A percentile compares a stretch with the other conserved stretches of the same genome.
These are phyloP conservation scores for Harringtonia aguacate DNA, from an alignment of 2,329 filamentous ascomycete genomes.

Conservation along the genomic window DNA sequence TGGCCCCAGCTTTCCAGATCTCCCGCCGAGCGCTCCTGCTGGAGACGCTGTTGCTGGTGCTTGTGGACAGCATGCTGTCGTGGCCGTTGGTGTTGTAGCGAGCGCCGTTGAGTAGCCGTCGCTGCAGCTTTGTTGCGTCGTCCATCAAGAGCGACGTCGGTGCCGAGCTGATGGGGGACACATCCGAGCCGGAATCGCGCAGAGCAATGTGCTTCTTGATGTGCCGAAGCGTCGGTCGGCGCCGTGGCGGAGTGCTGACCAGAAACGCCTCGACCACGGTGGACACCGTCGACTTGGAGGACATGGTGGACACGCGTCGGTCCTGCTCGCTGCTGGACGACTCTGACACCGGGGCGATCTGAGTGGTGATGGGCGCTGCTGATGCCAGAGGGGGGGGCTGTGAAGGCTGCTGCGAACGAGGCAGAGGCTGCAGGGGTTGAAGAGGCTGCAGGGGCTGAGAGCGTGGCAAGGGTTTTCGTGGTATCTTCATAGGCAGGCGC, in stretches of 20 bases:
- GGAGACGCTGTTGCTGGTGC: constrained; percentile 36
- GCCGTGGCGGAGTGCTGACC: constrained; percentile 37
- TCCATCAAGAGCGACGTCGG: constrained; percentile 27
- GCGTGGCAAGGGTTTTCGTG: no score
- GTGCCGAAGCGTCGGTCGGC: constrained; percentile 47
- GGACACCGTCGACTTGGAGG: constrained; percentile 41
- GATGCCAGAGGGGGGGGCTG: neutral
- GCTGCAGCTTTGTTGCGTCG: constrained; percentile 6
- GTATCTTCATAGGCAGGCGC: constrained; percentile 20
- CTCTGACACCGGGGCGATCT: constrained; percentile 18
- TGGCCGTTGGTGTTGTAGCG: constrained; percentile 21
- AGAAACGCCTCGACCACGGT: constrained; percentile 48
- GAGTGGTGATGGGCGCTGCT: constrained; percentile 5
- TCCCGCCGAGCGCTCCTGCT: constrained; percentile 47
- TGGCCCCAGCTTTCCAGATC: constrained; percentile 46
- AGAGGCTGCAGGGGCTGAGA: no score
- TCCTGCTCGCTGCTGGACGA: constrained; percentile 31
- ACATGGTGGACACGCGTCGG: constrained; percentile 41
- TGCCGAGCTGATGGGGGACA: constrained; percentile 30
- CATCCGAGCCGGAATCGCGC: constrained; percentile 33
- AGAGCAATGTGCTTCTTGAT: constrained; percentile 44
- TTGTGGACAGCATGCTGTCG: constrained; percentile 38
- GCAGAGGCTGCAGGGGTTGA: no score
- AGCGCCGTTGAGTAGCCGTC: constrained; percentile 14
- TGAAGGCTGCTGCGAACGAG: neutral